These are phyloP conservation scores for Paecilomyces niveus DNA, from an alignment of 2,329 filamentous ascomycete species.

Conservation along the genomic window DNA sequence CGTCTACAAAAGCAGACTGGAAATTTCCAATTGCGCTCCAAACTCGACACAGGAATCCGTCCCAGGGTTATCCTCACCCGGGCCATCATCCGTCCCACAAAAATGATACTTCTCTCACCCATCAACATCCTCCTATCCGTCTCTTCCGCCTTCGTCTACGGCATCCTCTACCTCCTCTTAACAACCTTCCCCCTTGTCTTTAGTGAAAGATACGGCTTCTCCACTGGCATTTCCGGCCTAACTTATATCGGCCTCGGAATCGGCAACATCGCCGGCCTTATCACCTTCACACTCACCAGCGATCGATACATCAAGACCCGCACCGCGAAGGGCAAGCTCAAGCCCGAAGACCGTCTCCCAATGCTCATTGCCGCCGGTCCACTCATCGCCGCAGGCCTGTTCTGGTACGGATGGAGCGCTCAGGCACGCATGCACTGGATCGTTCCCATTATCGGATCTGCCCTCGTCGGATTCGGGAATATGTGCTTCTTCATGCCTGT, in stretches of 20 bases:
- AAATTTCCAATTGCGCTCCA: slow-evolving; percentile 23
- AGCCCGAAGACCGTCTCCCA: slow-evolving; percentile 9
- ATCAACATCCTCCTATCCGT: slow-evolving; percentile 49
- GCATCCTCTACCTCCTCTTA: slow-evolving; percentile 51
- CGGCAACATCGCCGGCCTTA: slow-evolving; percentile 21
- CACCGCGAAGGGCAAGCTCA: slow-evolving; percentile 5
- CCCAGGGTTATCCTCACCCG: slow-evolving; percentile 34
- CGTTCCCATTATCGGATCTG: slow-evolving; percentile 49
- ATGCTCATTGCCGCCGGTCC: slow-evolving; percentile 4
- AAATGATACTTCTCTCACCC: slow-evolving; percentile 41
- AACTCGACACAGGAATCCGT: slow-evolving; percentile 28
- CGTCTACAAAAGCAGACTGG: slow-evolving; percentile 38
- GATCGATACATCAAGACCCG: slow-evolving; percentile 10
- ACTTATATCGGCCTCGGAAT: slow-evolving; percentile 45
- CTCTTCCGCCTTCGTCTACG: slow-evolving; percentile 51
- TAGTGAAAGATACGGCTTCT: slow-evolving; percentile 45
- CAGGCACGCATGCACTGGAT: slow-evolving; percentile 47
- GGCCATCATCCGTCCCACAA: slow-evolving; percentile 42
- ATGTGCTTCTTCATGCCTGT: slow-evolving; percentile 43
- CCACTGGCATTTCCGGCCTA: slow-evolving; percentile 35
- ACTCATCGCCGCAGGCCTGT: slow-evolving; percentile 26
- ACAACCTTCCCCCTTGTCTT: slow-evolving; percentile 51
- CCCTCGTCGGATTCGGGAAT: slow-evolving; percentile 45
- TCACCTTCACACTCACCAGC: slow-evolving; percentile 7
- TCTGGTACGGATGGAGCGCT: slow-evolving; percentile 50